Conservation (phyloP, 2,329 filamentous ascomycete species). For the Aspergillus persii region DNA sequence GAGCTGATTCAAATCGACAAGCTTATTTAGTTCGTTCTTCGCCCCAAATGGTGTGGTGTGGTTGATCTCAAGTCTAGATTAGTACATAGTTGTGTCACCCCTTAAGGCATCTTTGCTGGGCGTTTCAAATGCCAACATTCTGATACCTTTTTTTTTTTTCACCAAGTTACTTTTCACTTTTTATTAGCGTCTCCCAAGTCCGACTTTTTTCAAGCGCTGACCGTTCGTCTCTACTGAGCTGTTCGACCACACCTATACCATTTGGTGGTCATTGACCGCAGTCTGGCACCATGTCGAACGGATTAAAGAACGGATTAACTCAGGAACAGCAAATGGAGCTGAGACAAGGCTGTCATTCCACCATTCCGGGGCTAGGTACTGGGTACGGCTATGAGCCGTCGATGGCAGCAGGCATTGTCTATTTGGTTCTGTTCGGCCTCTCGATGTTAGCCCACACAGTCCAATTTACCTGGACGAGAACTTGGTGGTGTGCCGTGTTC, state of each 20-base stretch:
- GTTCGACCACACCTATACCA: neutral
- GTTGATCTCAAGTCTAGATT: neutral
- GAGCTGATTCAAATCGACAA: neutral
- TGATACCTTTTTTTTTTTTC: neutral
- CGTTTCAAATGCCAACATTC: neutral
- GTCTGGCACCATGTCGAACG: neutral
- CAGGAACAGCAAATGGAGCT: conserved; percentile 12
- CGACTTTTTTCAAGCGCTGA: neutral
- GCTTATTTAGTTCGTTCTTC: neutral
- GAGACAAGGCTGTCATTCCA: conserved; percentile 24
- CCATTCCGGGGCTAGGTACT: conserved; percentile 23
- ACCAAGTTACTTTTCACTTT: neutral
- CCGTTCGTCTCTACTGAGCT: neutral
- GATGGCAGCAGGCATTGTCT: conserved; percentile 34
- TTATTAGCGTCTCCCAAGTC: neutral
- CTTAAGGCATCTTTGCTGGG: neutral
- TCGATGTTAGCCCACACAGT: conserved; percentile 35
- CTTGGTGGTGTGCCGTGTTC: conserved; percentile 41
- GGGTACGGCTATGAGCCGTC: conserved; percentile 37
- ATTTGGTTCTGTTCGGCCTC: conserved; percentile 33
- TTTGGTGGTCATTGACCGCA: neutral
- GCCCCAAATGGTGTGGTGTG: neutral
- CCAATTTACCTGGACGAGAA: conserved; percentile 37
- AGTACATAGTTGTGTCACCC: neutral
- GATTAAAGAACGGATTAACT: conserved; percentile 2